A percentile compares a stretch with the other conserved stretches of the same genome.
Evolutionary conservation across 805 yeast species (phyloP).

Genomic region (Tetrapisispora pingtungensis): DNA sequence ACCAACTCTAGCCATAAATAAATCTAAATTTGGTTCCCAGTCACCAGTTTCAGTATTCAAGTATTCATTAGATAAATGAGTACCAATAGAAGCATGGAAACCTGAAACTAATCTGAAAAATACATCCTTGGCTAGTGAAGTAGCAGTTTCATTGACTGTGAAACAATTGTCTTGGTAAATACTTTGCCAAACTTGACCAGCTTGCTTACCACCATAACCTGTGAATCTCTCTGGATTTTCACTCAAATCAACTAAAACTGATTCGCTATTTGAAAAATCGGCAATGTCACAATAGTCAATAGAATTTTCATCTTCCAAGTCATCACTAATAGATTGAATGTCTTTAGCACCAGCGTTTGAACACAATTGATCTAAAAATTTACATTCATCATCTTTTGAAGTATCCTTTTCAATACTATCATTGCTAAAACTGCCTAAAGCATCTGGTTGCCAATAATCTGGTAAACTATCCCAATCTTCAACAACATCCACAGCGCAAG

Average conservation of each 20-base stretch:
- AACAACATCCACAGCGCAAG: constrained; percentile 82
- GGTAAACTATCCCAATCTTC: constrained; percentile 65
- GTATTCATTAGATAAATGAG: constrained; percentile 82
- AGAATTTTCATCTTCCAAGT: constrained; percentile 25
- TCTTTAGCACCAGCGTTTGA: constrained; percentile 14
- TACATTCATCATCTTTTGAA: constrained; percentile 25
- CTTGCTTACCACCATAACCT: constrained; percentile 89
- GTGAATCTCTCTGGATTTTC: constrained; percentile 95
- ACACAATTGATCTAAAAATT: constrained; percentile 33
- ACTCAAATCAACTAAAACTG: constrained; percentile 75
- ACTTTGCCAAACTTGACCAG: constrained; percentile 85
- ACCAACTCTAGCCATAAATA: constrained; percentile 87
- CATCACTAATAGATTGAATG: constrained; percentile 3
- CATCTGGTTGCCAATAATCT: constrained; percentile 64
- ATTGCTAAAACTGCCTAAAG: constrained; percentile 36
- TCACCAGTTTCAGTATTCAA: constrained; percentile 59
- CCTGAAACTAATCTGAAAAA: constrained; percentile 85
- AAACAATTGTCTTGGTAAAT: constrained; percentile 90
- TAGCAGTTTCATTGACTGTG: constrained; percentile 34
- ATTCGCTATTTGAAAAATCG: constrained; percentile 46
- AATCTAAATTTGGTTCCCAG: constrained; percentile 74
- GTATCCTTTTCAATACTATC: constrained; percentile 19
- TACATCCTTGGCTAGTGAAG: constrained; percentile 77
- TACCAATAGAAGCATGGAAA: constrained; percentile 90
- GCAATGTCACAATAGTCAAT: constrained; percentile 64